Conservation (phyloP, 257 asterid species). For the Plantago major region DNA sequence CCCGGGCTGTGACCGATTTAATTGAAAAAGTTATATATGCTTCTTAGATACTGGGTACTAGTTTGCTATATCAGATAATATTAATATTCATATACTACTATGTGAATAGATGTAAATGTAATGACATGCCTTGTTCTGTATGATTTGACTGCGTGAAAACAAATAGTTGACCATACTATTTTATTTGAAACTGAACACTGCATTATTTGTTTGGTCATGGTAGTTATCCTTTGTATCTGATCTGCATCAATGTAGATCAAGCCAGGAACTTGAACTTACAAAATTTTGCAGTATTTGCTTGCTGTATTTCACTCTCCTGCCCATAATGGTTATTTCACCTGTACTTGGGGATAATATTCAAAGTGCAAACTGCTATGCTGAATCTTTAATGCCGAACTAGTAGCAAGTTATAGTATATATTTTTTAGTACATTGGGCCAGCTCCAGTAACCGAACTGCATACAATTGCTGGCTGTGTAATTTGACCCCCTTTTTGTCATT, state of each 20-base stretch:
- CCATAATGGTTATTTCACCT: too few relatives aligned
- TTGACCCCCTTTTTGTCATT: neutral
- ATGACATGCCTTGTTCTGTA: neutral
- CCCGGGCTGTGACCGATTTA: slow-evolving; percentile 12
- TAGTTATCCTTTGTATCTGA: neutral
- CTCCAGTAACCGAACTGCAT: neutral
- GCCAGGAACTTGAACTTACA: neutral
- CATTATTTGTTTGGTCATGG: neutral
- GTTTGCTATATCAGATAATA: slow-evolving; percentile 9
- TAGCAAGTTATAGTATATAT: neutral
- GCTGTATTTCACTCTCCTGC: too few relatives aligned
- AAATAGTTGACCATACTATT: slow-evolving; percentile 1
- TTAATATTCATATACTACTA: slow-evolving; percentile 7
- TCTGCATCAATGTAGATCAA: neutral
- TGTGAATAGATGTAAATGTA: slow-evolving; percentile 6
- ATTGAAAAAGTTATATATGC: neutral
- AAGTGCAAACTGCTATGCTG: neutral
- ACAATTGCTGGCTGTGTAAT: neutral
- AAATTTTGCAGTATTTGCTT: neutral
- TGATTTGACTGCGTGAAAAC: neutral
- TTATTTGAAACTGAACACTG: neutral
- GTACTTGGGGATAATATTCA: too few relatives aligned
- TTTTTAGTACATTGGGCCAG: neutral
- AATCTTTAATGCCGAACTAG: neutral
- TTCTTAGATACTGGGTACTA: neutral